Evolutionary conservation across 1,139 yeast species (phyloP), one percentile per base, ranked within the genome.

Genomic region (Meyerozyma guilliermondii): DNA sequence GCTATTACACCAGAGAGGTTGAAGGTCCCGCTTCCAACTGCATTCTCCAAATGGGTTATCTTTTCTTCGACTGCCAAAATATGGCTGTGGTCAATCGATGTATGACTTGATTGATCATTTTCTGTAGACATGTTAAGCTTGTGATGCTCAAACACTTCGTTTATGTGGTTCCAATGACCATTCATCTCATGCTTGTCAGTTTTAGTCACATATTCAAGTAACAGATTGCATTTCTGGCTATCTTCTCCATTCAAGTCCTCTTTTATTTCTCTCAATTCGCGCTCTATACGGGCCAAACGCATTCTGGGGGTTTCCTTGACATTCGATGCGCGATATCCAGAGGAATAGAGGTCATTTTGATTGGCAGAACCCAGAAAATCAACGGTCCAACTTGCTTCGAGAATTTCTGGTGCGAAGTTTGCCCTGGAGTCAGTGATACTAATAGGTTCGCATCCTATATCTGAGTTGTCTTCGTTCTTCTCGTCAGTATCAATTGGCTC

Each of bases 281-380:
- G 38, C 7, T 45, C 43, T 10, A 52, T 48, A 13, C 55, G 40
- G 7, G 43, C 42, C n/a, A 52, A 40, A 24, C 45, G 40, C 43
- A 46, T 46, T 20, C 18, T 39, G 8, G 40, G 35, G 11, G 54
- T 45, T 35, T 52, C 54, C 20, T 38, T 30, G 37, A 44, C 45
- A 13, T 26, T 41, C 10, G 38, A 35, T 7, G 41, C 35, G 3
- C 39, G 30, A 20, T 41, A 45, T 1, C 49, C 52, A 2, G 34
- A 23, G 3, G 29, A 33, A 17, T 23, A 8, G 6, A 33, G n/a
- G 3, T 8, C 23, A 7, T 42, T 40, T 2, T 28, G 39, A 31
- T 24, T 24, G 13, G 47, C 39, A 9, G 38, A 34, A 7, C 52
- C 54, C 51, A 50, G 51, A 34, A 48, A 50, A 31, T 50, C 51